Evolutionary conservation across 495 filamentous ascomycete species (phyloP).

Genomic region (Xeromyces bisporus): DNA sequence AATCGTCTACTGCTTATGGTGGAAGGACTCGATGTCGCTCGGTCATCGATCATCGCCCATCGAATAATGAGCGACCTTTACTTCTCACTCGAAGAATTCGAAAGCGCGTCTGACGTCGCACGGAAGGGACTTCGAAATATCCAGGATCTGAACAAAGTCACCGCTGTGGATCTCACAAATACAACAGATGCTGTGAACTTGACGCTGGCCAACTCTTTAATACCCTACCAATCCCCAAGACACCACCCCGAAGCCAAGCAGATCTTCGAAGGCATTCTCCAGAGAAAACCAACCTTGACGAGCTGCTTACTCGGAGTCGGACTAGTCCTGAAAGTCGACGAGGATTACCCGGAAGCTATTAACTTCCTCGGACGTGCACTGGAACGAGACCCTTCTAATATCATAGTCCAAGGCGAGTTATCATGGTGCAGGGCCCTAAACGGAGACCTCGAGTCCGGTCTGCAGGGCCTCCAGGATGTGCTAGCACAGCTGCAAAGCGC

Average conservation of each 20-base stretch:
- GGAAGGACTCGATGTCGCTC: slow-evolving; percentile 57
- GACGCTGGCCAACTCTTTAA: slow-evolving; percentile 62
- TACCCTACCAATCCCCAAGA: slow-evolving; percentile 75
- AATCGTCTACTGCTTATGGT: slow-evolving; percentile 67
- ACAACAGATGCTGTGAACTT: slow-evolving; percentile 57
- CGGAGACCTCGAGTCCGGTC: slow-evolving; percentile 48
- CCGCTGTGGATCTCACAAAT: slow-evolving; percentile 47
- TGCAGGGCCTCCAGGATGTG: slow-evolving; percentile 50
- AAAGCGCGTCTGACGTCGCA: slow-evolving; percentile 61
- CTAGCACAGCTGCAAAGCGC: slow-evolving; percentile 39
- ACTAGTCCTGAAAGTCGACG: slow-evolving; percentile 79
- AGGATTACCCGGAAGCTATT: slow-evolving; percentile 64
- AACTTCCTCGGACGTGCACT: slow-evolving; percentile 62
- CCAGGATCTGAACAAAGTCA: slow-evolving; percentile 39
- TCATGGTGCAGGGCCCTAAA: slow-evolving; percentile 83
- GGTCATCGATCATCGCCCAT: slow-evolving; percentile 63
- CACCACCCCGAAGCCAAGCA: slow-evolving; percentile 72
- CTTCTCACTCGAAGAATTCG: slow-evolving; percentile 69
- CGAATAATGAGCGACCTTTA: slow-evolving; percentile 76
- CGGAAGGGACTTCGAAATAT: slow-evolving; percentile 50
- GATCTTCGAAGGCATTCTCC: slow-evolving; percentile 65
- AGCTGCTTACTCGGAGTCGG: slow-evolving; percentile 77
- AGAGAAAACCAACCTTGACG: slow-evolving; percentile 52
- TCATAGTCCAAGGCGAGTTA: slow-evolving; percentile 62
- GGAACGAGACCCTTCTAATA: slow-evolving; percentile 48